Evolutionary conservation across 441 rosid genomes (phyloP).

Genomic region (Pelargonium exstipulatum): DNA sequence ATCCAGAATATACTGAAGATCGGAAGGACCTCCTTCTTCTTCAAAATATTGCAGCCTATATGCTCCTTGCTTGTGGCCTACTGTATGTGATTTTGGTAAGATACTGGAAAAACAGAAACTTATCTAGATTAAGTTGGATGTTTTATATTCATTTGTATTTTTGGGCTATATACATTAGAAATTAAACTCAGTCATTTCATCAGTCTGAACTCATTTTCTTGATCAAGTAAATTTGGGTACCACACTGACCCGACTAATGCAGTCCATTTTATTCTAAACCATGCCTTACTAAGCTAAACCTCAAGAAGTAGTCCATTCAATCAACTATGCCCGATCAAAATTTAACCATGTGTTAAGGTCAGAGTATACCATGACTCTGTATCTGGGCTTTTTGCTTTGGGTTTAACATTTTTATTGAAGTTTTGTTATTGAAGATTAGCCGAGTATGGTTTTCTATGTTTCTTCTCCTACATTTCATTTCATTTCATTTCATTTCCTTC

Average conservation of each 20-base stretch:
- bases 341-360: too few relatives aligned
- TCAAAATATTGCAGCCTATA: not conserved
- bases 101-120: not conserved
- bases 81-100: conserved; percentile 2
- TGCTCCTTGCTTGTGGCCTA: conserved; percentile 8
- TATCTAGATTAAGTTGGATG: not conserved
- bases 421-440: not conserved
- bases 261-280: not conserved
- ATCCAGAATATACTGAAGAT: not conserved
- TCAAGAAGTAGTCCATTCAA: not conserved
- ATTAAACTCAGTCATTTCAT: too few relatives aligned
- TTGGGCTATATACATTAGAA: too few relatives aligned
- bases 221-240: not conserved
- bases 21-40: not conserved
- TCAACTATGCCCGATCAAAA: not conserved
- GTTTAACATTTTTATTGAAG: not conserved
- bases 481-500: not conserved
- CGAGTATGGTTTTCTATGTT: not conserved
- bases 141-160: too few relatives aligned
- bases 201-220: not conserved
- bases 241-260: not conserved
- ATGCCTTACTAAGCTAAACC: not conserved
- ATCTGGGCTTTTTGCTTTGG: not conserved
- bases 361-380: not conserved
- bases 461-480: not conserved